A percentile compares a stretch with the other conserved stretches of the same genome.
Conservation (phyloP, 768 basidiomycete genomes). For the Xanthoconium stramineum region DNA sequence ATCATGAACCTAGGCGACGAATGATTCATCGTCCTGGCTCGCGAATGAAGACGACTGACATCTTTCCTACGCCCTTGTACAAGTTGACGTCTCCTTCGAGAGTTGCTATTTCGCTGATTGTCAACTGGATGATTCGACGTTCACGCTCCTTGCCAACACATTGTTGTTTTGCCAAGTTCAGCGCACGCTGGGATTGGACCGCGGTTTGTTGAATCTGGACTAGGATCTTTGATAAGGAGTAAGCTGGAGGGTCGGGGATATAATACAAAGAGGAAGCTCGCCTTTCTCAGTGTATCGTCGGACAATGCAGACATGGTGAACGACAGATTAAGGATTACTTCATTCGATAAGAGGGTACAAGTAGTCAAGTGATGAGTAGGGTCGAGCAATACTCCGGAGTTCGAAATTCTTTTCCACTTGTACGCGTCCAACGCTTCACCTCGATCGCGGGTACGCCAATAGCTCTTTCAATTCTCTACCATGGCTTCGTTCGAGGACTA, state of each 20-base stretch:
- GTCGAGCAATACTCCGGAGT: conserved; percentile 25
- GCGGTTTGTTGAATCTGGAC: conserved; percentile 92
- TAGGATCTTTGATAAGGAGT: conserved; percentile 60
- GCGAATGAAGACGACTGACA: conserved; percentile 44
- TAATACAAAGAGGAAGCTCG: conserved; percentile 24
- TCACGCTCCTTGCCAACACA: conserved; percentile 81
- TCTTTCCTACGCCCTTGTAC: conserved; percentile 95
- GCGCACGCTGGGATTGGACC: conserved; percentile 76
- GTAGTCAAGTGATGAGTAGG: too few relatives aligned
- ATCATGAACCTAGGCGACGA: conserved; percentile 74
- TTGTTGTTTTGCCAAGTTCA: conserved; percentile 74
- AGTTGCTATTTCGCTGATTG: conserved; percentile 74
- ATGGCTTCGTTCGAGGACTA: conserved; percentile 75
- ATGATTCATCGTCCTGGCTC: not conserved
- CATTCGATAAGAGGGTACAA: conserved; percentile 11
- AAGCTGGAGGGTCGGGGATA: conserved; percentile 9
- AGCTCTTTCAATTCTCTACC: conserved; percentile 1
- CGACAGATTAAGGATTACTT: conserved; percentile 1
- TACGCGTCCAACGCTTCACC: conserved; percentile 20
- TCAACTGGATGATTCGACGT: conserved; percentile 84
- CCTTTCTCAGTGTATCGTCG: conserved; percentile 84
- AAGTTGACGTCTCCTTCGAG: conserved; percentile 74
- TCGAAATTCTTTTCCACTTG: conserved; percentile 28
- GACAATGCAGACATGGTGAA: conserved; percentile 52
- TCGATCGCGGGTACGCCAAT: conserved; percentile 8